Evolutionary conservation across 1,139 yeast genomes (phyloP).

Genomic region (Debaryomyces coudertii): DNA sequence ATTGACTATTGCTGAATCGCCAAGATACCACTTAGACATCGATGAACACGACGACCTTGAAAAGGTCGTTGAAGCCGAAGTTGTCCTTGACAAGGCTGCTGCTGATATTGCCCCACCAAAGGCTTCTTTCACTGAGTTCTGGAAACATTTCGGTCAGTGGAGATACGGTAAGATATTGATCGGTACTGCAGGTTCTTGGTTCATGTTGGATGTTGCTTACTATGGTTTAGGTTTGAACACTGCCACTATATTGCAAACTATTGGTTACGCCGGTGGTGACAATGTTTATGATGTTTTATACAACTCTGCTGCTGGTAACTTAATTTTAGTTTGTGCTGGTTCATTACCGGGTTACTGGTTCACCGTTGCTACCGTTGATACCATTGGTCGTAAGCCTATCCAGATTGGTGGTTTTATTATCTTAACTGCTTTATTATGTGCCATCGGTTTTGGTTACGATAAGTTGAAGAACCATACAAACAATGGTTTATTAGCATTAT

Average conservation of each 20-base stretch:
- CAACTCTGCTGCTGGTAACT: conserved; percentile 84
- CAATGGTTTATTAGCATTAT: conserved; percentile 71
- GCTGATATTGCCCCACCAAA: conserved; percentile 54
- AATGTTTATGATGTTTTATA: conserved; percentile 67
- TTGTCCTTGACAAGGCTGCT: conserved; percentile 52
- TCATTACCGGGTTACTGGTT: conserved; percentile 91
- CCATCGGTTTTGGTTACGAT: conserved; percentile 80
- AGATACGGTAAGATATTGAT: conserved; percentile 79
- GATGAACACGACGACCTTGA: conserved; percentile 55
- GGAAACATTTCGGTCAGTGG: conserved; percentile 82
- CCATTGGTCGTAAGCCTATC: conserved; percentile 78
- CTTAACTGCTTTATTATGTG: conserved; percentile 68
- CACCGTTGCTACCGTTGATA: conserved; percentile 75
- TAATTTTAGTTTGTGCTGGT: conserved; percentile 89
- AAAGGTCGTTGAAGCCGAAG: conserved; percentile 63
- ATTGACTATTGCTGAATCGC: conserved; percentile 92
- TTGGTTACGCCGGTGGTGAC: conserved; percentile 65
- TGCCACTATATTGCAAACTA: conserved; percentile 78
- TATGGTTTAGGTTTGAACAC: conserved; percentile 86
- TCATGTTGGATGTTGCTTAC: conserved; percentile 92
- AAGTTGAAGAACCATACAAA: conserved; percentile 46
- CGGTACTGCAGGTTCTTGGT: conserved; percentile 98
- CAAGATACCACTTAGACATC: conserved; percentile 83
- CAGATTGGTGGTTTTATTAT: conserved; percentile 74
- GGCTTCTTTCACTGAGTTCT: conserved; percentile 64